Base-by-base conservation (phyloP, 345 rosid species). In the Capsella bursapastoris region DNA sequence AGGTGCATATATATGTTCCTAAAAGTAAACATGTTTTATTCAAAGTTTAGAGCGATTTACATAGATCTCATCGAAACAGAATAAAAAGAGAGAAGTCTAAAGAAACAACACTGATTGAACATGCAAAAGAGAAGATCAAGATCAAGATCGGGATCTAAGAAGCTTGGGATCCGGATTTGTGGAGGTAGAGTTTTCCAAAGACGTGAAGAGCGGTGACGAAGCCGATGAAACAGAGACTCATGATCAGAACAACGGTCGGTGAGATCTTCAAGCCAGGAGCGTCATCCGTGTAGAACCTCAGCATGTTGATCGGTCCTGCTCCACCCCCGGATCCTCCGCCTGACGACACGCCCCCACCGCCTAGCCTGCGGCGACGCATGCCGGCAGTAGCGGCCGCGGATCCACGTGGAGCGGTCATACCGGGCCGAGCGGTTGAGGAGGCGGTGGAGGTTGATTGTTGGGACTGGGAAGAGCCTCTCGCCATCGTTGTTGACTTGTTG, bases 221-320 rank as follows among this genome's bases (percentile, higher is more conserved):
- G 52, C 92, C 98, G 80, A 93, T 93, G 90, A 93, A 93, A 86
- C 96, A 90, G 74, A 93, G 88, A 65, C 98, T 93, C 86, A 93
- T 89, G 61, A 93, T 88, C 64, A 93, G 95, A 53, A 93, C 98
- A 27, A 89, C 89, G 14, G 96, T 92, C 1, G 98, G 98, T 28
- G 96, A 87, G 84, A 92, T 92, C 90, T 88, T 92, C 68, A 92
- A 79, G 0, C 98, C 98, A 0, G 98, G 98, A 15, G 94, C 84
- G n/a, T 92, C 96, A 55, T 90, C 98, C 5, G 96, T 93, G 89
- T 93, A 93, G 91, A 93, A 90, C 29, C 97, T 86, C 70, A 93
- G 95, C 97, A 93, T 87, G 82, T 93, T 93, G 69, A 81, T 72
- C 44, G 87, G 73, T 31, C 84, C 86, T n/a, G 83, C 27, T 44